Evolutionary conservation across 345 rosid genomes (phyloP).

Genomic region (Pugionium cornutum): DNA sequence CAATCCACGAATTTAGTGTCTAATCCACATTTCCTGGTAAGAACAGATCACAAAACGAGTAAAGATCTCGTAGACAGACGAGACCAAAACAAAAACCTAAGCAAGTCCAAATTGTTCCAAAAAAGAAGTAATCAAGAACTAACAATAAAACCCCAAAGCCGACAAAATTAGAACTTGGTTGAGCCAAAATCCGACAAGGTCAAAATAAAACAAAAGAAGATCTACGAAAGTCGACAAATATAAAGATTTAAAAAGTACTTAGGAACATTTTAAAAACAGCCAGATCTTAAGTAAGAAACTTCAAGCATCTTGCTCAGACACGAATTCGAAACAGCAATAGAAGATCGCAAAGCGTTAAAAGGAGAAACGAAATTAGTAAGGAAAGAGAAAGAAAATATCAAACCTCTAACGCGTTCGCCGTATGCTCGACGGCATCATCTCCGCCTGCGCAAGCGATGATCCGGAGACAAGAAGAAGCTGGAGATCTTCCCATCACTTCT

Average conservation of each 20-base stretch:
- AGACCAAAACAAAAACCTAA: not conserved
- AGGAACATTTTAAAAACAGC: not conserved
- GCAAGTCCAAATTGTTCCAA: not conserved
- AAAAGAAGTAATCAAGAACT: not conserved
- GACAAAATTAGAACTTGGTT: constrained; percentile 22
- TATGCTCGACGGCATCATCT: constrained; percentile 53
- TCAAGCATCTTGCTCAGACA: not conserved
- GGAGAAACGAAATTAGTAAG: not conserved
- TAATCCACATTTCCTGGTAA: constrained; percentile 2
- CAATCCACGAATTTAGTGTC: not conserved
- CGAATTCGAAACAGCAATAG: not conserved
- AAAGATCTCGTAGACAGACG: not conserved
- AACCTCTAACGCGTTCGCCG: constrained; percentile 46
- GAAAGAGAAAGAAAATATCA: not conserved
- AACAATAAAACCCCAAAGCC: not conserved
- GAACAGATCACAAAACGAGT: not conserved
- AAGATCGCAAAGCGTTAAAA: not conserved
- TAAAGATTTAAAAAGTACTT: not conserved
- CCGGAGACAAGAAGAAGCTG: constrained; percentile 66
- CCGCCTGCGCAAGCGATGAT: constrained; percentile 69
- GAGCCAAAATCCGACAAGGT: constrained; percentile 25
- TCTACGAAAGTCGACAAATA: not conserved
- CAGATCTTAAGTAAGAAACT: constrained; percentile 40
- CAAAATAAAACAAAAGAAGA: not conserved
- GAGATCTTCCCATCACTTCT: constrained; percentile 62